Percentiles rank a stretch among this genome's conserved stretches.
phyloP scores from a whole-genome alignment of 179 eudicot genomes.

The Beta macrorhiza region DNA sequence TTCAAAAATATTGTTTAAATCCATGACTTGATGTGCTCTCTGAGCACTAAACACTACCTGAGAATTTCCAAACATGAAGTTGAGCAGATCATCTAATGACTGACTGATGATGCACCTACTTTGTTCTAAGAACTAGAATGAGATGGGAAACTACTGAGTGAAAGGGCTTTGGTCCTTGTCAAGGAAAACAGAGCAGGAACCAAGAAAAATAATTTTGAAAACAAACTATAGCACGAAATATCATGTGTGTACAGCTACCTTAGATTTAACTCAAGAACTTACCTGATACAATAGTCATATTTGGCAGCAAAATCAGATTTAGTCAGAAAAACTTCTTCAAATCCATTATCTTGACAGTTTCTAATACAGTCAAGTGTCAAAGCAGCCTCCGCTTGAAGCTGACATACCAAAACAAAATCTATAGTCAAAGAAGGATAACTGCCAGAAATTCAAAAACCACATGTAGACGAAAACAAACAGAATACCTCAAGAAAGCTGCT shows the following conservation, averaged over 20 bases:
- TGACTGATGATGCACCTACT: not conserved
- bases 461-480: not conserved
- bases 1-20: not conserved
- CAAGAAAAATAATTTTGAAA: not conserved
- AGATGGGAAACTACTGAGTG: not conserved
- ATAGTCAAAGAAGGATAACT: constrained; percentile 11
- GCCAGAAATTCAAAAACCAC: constrained; percentile 5
- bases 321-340: constrained; percentile 79
- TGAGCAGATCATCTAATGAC: not conserved
- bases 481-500: constrained; percentile 68
- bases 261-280: not conserved
- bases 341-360: constrained; percentile 72
- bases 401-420: constrained; percentile 24
- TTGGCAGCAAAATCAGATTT: constrained; percentile 76
- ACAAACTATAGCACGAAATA: not conserved
- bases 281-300: constrained; percentile 88
- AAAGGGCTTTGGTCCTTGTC: not conserved
- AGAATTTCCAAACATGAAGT: not conserved
- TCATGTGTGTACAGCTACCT: not conserved
- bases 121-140: not conserved
- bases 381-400: constrained; percentile 86
- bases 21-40: not conserved
- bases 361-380: constrained; percentile 52
- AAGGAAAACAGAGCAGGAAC: not conserved
- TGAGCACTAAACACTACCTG: not conserved